phyloP scores from a whole-genome alignment of 352 stramenopile genomes.

The Aphanomyces euteiches region DNA sequence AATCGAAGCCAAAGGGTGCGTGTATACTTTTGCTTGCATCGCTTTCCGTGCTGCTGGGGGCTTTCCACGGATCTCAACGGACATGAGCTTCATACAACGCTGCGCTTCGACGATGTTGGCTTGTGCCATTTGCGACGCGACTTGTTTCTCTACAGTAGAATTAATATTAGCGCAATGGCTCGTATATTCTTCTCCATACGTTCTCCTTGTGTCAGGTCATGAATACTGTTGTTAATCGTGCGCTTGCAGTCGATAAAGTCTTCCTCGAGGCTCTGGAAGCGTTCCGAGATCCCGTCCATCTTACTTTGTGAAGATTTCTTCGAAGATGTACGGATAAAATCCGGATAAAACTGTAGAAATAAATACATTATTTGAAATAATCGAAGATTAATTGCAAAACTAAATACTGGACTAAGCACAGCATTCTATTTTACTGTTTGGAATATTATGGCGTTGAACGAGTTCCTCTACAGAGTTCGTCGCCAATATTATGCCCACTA shows the following conservation, averaged over 20 bases:
- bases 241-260: slow-evolving; percentile 82
- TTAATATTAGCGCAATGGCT: slow-evolving; percentile 4
- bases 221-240: slow-evolving; percentile 74
- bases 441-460: too few relatives aligned
- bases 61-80: slow-evolving; percentile 64
- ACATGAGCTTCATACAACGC: slow-evolving; percentile 78
- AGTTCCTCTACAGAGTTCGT: too few relatives aligned
- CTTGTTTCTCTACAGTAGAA: slow-evolving; percentile 37
- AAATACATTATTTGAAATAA: too few relatives aligned
- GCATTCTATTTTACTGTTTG: too few relatives aligned
- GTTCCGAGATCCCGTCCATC: slow-evolving; percentile 39
- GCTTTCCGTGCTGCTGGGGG: slow-evolving; percentile 53
- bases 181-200: slow-evolving; percentile 28
- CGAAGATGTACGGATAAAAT: background rate
- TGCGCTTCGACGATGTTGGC: slow-evolving; percentile 66
- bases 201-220: slow-evolving; percentile 53
- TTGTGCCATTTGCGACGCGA: slow-evolving; percentile 52
- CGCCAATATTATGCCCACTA: too few relatives aligned
- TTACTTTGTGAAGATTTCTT: background rate
- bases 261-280: slow-evolving; percentile 69
- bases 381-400: too few relatives aligned
- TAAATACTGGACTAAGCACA: too few relatives aligned
- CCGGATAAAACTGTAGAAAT: slow-evolving; percentile 1
- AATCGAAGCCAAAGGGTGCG: background rate
- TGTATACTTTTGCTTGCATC: slow-evolving; percentile 62